These are phyloP conservation scores for Chaetomium globosum DNA, from an alignment of 2,329 filamentous ascomycete species.

Conservation along the genomic window DNA sequence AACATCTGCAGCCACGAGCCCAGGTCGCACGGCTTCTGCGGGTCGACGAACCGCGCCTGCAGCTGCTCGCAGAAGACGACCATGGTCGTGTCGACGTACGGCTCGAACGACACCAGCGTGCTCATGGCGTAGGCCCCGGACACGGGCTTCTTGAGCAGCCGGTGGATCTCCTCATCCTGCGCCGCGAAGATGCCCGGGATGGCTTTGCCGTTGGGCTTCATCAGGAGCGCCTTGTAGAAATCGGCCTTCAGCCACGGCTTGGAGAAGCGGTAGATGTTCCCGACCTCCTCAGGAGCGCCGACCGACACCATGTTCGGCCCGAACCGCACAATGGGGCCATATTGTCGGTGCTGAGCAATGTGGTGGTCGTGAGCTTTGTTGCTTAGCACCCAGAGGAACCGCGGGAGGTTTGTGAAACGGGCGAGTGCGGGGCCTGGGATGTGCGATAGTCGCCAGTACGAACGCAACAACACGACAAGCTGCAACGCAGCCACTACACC, in stretches of 20 bases:
- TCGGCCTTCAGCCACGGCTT: background rate
- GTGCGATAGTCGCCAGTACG: background rate
- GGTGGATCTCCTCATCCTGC: constrained; percentile 35
- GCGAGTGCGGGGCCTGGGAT: background rate
- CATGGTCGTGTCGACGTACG: constrained; percentile 35
- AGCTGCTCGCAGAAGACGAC: constrained; percentile 27
- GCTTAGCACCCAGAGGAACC: background rate
- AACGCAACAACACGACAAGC: constrained; percentile 8
- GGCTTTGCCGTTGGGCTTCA: constrained; percentile 23
- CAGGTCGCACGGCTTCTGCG: constrained; percentile 11
- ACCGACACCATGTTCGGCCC: background rate
- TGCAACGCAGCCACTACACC: no score
- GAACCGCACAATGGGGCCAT: background rate
- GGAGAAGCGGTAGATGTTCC: background rate
- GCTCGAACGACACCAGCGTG: constrained; percentile 36
- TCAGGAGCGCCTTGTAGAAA: background rate
- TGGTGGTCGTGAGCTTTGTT: background rate
- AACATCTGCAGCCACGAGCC: constrained; percentile 30
- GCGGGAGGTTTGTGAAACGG: background rate
- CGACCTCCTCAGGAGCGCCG: background rate
- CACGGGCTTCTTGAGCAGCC: constrained; percentile 32
- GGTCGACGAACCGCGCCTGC: background rate
- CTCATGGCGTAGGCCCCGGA: constrained; percentile 36
- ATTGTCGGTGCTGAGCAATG: background rate
- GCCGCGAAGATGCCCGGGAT: constrained; percentile 36